Evolutionary conservation across 2,329 filamentous ascomycete species (phyloP), one percentile per base, ranked within the genome.

Genomic region (Aspergillus fijiensis): DNA sequence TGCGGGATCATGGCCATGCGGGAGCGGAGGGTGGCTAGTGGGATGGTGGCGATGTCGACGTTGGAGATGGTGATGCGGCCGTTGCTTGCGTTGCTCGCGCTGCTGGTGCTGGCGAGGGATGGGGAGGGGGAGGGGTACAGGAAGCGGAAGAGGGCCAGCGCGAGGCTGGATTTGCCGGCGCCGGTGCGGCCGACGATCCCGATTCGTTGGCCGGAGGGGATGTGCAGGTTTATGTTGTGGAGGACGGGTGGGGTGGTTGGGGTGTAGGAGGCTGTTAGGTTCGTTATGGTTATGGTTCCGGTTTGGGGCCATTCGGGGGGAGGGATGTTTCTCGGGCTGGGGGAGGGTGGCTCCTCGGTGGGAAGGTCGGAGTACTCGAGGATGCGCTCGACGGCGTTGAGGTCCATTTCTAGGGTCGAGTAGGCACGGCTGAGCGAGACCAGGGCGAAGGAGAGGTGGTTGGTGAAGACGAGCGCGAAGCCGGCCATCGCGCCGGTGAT

Each of bases 161-260:
- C 91, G 23, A 93, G 76, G 0, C 88, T 90, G 0, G 88, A 91
- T 75, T 93, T 93, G 59, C 90, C 90, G 0, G 89, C 89, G 3
- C 90, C 90, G 0, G 90, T 93, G 16, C 90, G 85, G 11, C 90
- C 90, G 4, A 93, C 87, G 3, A 92, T 87, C n/a, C 89, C 89
- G 16, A 93, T 78, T 14, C 90, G 81, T 75, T 92, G 85, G 63
- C 88, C 89, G 57, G 84, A 81, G 47, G 86, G 80, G 12, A 92
- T 83, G 14, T 76, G 78, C 73, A 94, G 92, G 1, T 80, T 86
- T 19, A 93, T 78, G 0, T 87, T 87, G 71, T 85, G 89, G 2
- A 93, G 79, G 0, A 92, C 88, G 0, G 89, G 84, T 0, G 87
- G 85, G 0, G 92, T 78, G 64, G 91, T 88, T 0, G 83, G 77